Conservation (phyloP, 2,329 filamentous ascomycete genomes). For the Aspergillus sp. region DNA sequence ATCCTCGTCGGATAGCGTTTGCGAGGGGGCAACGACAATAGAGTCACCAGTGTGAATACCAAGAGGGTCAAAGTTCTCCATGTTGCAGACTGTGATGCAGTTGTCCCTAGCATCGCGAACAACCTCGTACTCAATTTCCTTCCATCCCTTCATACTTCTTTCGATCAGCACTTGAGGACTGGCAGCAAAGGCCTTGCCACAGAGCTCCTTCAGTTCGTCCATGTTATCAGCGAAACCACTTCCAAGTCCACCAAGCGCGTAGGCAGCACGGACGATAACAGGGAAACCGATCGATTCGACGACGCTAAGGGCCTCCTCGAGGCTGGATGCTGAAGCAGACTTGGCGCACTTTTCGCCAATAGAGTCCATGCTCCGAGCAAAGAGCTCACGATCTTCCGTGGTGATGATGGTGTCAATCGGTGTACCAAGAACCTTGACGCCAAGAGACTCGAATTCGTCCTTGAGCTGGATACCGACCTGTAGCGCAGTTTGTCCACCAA, state of each 20-base stretch:
- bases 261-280: constrained; percentile 95
- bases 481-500: constrained; percentile 96
- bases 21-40: constrained; percentile 95
- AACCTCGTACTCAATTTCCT: constrained; percentile 98
- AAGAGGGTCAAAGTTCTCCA: constrained; percentile 99
- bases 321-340: constrained; percentile 86
- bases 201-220: constrained; percentile 79
- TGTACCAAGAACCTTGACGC: constrained; percentile 92
- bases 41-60: constrained; percentile 98
- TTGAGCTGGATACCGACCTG: constrained; percentile 96
- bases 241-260: constrained; percentile 90
- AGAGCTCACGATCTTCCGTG: constrained; percentile 95
- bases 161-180: constrained; percentile 97
- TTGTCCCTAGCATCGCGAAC: constrained; percentile 95
- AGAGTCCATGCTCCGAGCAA: constrained; percentile 96
- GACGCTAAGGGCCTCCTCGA: constrained; percentile 85
- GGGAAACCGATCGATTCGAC: constrained; percentile 94
- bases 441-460: constrained; percentile 91
- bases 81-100: constrained; percentile 99
- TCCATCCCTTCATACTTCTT: constrained; percentile 99
- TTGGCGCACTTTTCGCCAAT: constrained; percentile 98
- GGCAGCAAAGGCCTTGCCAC: constrained; percentile 91
- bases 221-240: constrained; percentile 95
- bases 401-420: constrained; percentile 98
- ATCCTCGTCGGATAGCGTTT: constrained; percentile 95